Base-by-base conservation (phyloP, 2,329 filamentous ascomycete genomes). In the Lecanosticta acicola region DNA sequence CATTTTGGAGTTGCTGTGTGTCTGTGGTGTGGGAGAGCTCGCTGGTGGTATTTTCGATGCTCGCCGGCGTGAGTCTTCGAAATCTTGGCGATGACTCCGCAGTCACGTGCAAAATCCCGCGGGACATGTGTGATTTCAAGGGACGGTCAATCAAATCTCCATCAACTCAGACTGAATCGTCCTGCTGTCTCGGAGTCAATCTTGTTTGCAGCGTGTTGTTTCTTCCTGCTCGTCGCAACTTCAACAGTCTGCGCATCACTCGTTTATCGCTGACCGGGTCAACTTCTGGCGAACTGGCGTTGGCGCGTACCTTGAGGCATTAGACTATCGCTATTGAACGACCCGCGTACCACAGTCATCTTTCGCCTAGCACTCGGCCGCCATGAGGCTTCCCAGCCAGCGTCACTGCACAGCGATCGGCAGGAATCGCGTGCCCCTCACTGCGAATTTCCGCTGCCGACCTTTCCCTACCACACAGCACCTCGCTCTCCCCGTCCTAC, bases 1-100 rank as follows among this genome's bases (percentile, higher is more conserved):
- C 93, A 98, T 98, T 53, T 72, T 88, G 74, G 70, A 52, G 43
- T 49, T 56, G 40, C 50, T 45, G 39, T 47, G 39, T 29, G 18
- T 43, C 7, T 11, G n/a, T 29, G 24, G 5, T 29, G 24, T 11
- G 7, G 24, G 24, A 29, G 24, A 29, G n/a, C n/a, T n/a, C n/a
- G n/a, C n/a, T n/a, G n/a, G 34, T 4, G 21, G 16, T 17, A 37
- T 9, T 37, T 37, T 37, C 16, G 16, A 17, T n/a, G n/a, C 34
- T 16, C 32, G 32, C 32, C 32, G 32, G n/a, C 43, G 38, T 37
- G n/a, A n/a, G n/a, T n/a, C n/a, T n/a, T n/a, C 43, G 40, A 41
- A 32, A 45, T 37, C 32, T 29, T 19, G 34, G 4, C 32, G 32
- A 34, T 16, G n/a, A 4, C n/a, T 16, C 11, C 32, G 13, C 5